phyloP scores from a whole-genome alignment of 2,329 filamentous ascomycete genomes.

The Rutstroemia sp. region DNA sequence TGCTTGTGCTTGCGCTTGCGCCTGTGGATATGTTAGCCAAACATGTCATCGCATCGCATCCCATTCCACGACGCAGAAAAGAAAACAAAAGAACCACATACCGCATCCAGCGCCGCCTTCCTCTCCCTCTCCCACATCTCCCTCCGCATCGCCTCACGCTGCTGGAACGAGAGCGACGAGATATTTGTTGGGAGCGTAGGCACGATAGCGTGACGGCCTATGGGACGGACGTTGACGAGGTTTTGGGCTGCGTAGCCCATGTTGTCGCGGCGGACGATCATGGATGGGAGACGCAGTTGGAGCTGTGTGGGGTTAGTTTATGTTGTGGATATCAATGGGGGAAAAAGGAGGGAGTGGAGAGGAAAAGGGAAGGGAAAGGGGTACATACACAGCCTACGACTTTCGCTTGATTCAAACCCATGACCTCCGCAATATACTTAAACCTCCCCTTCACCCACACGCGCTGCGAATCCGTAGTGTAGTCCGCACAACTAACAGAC shows the following conservation, averaged over 20 bases:
- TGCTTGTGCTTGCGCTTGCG: no score
- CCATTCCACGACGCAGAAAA: no score
- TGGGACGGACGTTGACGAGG: not conserved
- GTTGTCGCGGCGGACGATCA: constrained; percentile 42
- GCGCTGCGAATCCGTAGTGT: constrained; percentile 50
- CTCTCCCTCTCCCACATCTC: constrained; percentile 38
- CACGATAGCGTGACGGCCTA: not conserved
- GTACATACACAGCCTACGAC: constrained; percentile 45
- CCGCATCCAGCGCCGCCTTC: constrained; percentile 30
- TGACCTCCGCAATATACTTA: constrained; percentile 44
- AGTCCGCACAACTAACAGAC: constrained; percentile 48
- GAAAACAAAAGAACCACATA: not conserved
- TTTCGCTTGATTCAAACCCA: constrained; percentile 52
- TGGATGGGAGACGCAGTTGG: constrained; percentile 51
- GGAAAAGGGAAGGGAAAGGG: no score
- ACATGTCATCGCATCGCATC: no score
- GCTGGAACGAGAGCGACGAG: constrained; percentile 32
- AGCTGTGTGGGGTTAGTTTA: constrained; percentile 35
- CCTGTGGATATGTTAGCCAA: no score
- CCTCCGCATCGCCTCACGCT: constrained; percentile 41
- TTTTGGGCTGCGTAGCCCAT: constrained; percentile 17
- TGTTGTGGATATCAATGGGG: no score
- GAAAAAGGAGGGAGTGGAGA: no score
- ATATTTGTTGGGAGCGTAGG: not conserved
- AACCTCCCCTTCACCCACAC: constrained; percentile 48